A percentile compares a stretch with the other conserved stretches of the same genome.
phyloP scores from a whole-genome alignment of 2,329 filamentous ascomycete species.

The Elsinoe arachidis region DNA sequence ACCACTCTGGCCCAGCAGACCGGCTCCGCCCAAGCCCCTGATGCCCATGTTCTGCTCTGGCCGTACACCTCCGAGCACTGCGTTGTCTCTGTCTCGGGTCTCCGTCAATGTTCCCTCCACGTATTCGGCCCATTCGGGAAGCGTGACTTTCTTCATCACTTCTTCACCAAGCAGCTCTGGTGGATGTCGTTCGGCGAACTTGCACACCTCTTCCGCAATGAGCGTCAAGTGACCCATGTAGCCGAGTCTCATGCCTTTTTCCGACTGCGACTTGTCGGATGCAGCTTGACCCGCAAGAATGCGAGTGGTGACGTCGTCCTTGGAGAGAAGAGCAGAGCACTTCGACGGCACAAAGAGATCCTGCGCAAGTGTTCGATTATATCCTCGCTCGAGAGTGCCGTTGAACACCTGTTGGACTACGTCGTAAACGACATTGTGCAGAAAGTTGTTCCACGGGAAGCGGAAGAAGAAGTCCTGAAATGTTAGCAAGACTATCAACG shows the following conservation, averaged over 20 bases:
- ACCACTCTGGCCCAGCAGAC: slow-evolving; percentile 35
- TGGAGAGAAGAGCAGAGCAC: slow-evolving; percentile 41
- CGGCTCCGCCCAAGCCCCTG: slow-evolving; percentile 36
- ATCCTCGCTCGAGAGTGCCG: slow-evolving; percentile 92
- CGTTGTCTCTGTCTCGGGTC: slow-evolving; percentile 91
- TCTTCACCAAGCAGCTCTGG: slow-evolving; percentile 75
- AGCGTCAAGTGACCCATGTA: slow-evolving; percentile 98
- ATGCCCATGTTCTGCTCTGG: slow-evolving; percentile 83
- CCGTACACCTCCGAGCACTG: slow-evolving; percentile 90
- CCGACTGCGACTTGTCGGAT: slow-evolving; percentile 76
- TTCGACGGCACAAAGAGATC: slow-evolving; percentile 58
- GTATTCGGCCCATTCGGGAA: slow-evolving; percentile 85
- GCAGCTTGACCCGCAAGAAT: slow-evolving; percentile 85
- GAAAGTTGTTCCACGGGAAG: slow-evolving; percentile 98
- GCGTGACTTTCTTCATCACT: slow-evolving; percentile 82
- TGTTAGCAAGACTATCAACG: background rate
- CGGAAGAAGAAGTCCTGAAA: slow-evolving; percentile 91
- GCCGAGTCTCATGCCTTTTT: slow-evolving; percentile 81
- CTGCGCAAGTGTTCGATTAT: slow-evolving; percentile 79
- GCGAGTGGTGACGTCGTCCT: slow-evolving; percentile 77
- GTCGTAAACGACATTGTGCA: slow-evolving; percentile 98
- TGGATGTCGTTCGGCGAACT: slow-evolving; percentile 90
- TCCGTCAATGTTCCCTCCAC: slow-evolving; percentile 89
- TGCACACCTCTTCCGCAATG: slow-evolving; percentile 96
- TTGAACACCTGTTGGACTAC: slow-evolving; percentile 99